Evolutionary conservation across 2,329 filamentous ascomycete species (phyloP), one percentile per base, ranked within the genome.

Genomic region (Pseudonectria foliicola): DNA sequence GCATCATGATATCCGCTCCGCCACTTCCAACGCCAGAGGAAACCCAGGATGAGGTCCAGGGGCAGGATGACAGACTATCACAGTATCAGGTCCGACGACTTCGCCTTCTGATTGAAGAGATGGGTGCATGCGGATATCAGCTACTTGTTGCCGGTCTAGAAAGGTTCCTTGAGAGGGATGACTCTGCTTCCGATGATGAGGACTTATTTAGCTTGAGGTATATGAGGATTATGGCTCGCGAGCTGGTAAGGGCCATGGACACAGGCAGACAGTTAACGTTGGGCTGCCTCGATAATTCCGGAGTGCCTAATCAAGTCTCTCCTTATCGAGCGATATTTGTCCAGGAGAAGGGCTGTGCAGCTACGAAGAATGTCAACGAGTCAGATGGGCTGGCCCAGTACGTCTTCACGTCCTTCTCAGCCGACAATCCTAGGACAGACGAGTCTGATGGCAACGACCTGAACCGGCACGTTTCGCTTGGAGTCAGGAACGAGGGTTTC

Each of bases 391-490:
- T 23, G 13, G n/a, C 38, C 13, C 23, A 30, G 3, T 35, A 38
- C 7, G 27, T 36, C 8, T 50, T 52, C 10, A 52, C 49, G 0
- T 52, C 47, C 1, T 29, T 40, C 2, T 44, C 49, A 43, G 35
- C 38, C 6, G 29, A 43, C 10, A 23, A 36, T 4, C 24, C 25
- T n/a, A 31, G 34, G 1, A 45, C 38, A 4, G 34, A 49, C 4
- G 37, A 35, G 4, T 40, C 44, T 10, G 35, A 48, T 0, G 34
- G 29, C 8, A 52, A 47, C 8, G 45, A 52, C 2, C 27, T 52
- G 0, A 39, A 50, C 13, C 43, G 44, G 2, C 49, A 52, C n/a
- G 47, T 52, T 3, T 49, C 47, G 2, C 37, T 52, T 6, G 43
- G 41, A 1, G 44, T 52, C 11, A 27, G 29, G 23, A n/a, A 32